Evolutionary conservation across 2,329 filamentous ascomycete genomes (phyloP).

Genomic region (Fusarium sp.): DNA sequence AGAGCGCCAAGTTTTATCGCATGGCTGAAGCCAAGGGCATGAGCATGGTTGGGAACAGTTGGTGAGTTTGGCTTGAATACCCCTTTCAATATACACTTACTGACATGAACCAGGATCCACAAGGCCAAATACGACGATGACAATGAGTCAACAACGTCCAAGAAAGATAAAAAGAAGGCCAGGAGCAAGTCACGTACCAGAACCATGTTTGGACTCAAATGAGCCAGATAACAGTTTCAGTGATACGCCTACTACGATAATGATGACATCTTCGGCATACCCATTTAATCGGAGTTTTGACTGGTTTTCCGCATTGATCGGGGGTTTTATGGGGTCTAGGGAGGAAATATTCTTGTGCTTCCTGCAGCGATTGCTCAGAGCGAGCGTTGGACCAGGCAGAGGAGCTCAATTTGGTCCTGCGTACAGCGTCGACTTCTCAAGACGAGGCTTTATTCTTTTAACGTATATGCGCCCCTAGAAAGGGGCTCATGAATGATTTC

Average conservation of each 20-base stretch:
- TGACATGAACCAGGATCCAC: constrained; percentile 77
- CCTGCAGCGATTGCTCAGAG: constrained; percentile 22
- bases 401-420: constrained; percentile 16
- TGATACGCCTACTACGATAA: constrained; percentile 44
- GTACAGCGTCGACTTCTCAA: constrained; percentile 18
- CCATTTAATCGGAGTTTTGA: constrained; percentile 50
- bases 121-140: constrained; percentile 92
- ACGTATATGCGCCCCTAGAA: constrained; percentile 27
- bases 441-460: constrained; percentile 32
- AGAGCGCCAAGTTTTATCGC: constrained; percentile 90
- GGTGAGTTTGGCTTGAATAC: constrained; percentile 67
- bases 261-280: constrained; percentile 48
- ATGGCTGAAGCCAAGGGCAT: constrained; percentile 92
- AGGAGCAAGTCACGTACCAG: constrained; percentile 82
- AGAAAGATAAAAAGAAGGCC: constrained; percentile 69
- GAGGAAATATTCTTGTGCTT: constrained; percentile 27
- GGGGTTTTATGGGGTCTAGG: constrained; percentile 31
- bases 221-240: constrained; percentile 10
- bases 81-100: neutral
- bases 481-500: constrained; percentile 15
- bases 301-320: constrained; percentile 42
- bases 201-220: constrained; percentile 72
- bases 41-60: constrained; percentile 98
- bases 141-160: constrained; percentile 59
- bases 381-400: constrained; percentile 3